Evolutionary conservation across 371 early-diverging fungal genomes (phyloP).

Genomic region (Funneliformis caledonium): DNA sequence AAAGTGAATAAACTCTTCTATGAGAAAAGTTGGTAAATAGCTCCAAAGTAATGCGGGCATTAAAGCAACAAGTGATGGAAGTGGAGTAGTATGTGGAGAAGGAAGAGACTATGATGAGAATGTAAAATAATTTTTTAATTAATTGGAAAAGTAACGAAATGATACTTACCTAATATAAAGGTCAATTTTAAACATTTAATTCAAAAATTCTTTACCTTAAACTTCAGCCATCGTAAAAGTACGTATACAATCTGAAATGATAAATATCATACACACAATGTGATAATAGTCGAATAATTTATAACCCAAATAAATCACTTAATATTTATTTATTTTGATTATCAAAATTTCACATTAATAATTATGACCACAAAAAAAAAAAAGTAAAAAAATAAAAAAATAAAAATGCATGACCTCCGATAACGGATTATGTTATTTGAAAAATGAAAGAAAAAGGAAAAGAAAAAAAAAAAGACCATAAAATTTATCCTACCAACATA

Average conservation of each 20-base stretch:
- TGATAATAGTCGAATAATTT: background rate
- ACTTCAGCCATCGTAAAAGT: constrained; percentile 34
- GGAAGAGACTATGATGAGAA: constrained; percentile 8
- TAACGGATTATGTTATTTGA: background rate
- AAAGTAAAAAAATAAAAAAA: too few species aligned
- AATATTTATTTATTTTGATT: background rate
- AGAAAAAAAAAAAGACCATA: too few species aligned
- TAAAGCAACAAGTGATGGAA: constrained; percentile 25
- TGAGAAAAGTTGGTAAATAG: constrained; percentile 25
- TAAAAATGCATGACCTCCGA: background rate
- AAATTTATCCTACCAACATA: constrained; percentile 29
- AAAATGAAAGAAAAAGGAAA: background rate
- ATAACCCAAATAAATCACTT: background rate
- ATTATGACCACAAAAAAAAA: too few species aligned
- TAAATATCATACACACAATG: background rate
- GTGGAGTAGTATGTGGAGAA: constrained; percentile 30
- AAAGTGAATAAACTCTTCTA: constrained; percentile 35
- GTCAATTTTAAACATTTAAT: background rate
- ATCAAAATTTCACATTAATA: background rate
- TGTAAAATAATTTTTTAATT: background rate
- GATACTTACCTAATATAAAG: background rate
- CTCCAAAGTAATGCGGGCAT: constrained; percentile 11
- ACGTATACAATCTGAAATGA: constrained; percentile 31
- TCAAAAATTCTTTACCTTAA: background rate
- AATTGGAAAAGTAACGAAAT: background rate